Percentiles rank a stretch among this genome's conserved stretches.
Conservation (phyloP, 768 basidiomycete genomes). For the Mycena galericulata region DNA sequence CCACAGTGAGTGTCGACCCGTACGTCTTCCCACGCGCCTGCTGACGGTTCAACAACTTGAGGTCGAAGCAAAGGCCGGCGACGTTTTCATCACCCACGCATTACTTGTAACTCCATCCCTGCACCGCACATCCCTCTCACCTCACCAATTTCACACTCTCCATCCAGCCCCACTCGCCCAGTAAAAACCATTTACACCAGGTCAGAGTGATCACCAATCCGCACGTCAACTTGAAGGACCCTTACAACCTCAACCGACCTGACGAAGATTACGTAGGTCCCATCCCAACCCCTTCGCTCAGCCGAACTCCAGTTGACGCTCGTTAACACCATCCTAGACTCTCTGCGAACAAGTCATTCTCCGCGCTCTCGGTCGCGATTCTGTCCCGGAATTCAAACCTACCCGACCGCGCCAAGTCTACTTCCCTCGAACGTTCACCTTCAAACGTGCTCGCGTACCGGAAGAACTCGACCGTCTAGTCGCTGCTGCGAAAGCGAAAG, state of each 20-base stretch:
- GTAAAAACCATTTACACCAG: conserved; percentile 25
- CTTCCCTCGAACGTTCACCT: conserved; percentile 29
- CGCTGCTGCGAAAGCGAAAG: conserved; percentile 16
- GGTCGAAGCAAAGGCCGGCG: conserved; percentile 26
- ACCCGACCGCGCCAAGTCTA: conserved; percentile 24
- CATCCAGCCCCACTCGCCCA: conserved; percentile 24
- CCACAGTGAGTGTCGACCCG: conserved; percentile 18
- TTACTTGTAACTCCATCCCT: conserved; percentile 21
- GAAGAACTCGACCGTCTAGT: conserved; percentile 23
- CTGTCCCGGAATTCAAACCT: conserved; percentile 25
- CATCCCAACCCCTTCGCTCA: conserved; percentile 5
- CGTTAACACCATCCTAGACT: conserved; percentile 12
- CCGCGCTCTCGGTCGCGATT: conserved; percentile 25
- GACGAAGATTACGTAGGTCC: conserved; percentile 23
- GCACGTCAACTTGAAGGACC: conserved; percentile 28
- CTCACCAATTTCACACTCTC: conserved; percentile 10
- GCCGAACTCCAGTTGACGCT: conserved; percentile 13
- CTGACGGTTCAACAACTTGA: conserved; percentile 21
- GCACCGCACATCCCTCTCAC: conserved; percentile 13
- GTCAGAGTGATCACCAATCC: conserved; percentile 27
- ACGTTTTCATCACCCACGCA: conserved; percentile 25
- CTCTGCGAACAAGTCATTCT: conserved; percentile 31
- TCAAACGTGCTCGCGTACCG: conserved; percentile 27
- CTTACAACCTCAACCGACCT: conserved; percentile 25
- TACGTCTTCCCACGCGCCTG: conserved; percentile 7